phyloP scores from a whole-genome alignment of 2,329 filamentous ascomycete genomes.

The Ascocoryne sarcoides region DNA sequence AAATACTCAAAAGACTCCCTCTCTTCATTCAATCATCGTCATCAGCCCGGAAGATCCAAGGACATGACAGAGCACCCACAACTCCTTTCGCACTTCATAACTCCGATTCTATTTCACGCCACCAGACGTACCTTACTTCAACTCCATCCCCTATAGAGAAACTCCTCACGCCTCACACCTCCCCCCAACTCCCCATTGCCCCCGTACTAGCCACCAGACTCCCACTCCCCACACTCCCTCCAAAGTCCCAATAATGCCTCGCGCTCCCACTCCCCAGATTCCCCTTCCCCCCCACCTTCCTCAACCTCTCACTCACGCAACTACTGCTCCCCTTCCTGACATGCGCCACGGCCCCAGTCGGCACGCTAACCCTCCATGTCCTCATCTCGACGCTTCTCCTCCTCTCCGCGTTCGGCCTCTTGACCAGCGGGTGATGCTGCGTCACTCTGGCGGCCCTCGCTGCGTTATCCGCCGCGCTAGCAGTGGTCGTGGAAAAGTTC shows the following conservation, averaged over 20 bases:
- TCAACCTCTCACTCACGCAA: slow-evolving; percentile 82
- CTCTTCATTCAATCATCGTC: too few species aligned
- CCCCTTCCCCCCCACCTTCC: slow-evolving; percentile 47
- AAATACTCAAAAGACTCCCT: too few species aligned
- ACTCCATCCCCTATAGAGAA: too few species aligned
- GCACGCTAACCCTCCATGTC: slow-evolving; percentile 45
- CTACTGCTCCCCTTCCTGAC: slow-evolving; percentile 46
- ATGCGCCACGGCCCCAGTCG: slow-evolving; percentile 28
- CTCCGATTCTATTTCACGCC: too few species aligned
- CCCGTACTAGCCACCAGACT: slow-evolving; percentile 59
- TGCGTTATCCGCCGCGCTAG: slow-evolving; percentile 54
- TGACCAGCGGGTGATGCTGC: slow-evolving; percentile 78
- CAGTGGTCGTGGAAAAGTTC: slow-evolving; percentile 30
- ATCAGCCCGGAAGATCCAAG: too few species aligned
- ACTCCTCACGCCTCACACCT: too few species aligned
- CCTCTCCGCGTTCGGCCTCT: slow-evolving; percentile 28
- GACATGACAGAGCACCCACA: too few species aligned
- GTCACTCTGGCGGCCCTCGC: slow-evolving; percentile 76
- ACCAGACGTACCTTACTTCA: too few species aligned
- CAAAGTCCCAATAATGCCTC: slow-evolving; percentile 88
- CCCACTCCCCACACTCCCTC: slow-evolving; percentile 62
- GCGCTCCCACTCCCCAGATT: slow-evolving; percentile 50
- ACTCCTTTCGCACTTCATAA: too few species aligned
- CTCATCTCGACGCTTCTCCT: slow-evolving; percentile 38
- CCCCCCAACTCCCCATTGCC: slow-evolving; percentile 70